These are phyloP conservation scores for Neurospora sp. DNA, from an alignment of 495 filamentous ascomycete genomes.

Conservation along the genomic window DNA sequence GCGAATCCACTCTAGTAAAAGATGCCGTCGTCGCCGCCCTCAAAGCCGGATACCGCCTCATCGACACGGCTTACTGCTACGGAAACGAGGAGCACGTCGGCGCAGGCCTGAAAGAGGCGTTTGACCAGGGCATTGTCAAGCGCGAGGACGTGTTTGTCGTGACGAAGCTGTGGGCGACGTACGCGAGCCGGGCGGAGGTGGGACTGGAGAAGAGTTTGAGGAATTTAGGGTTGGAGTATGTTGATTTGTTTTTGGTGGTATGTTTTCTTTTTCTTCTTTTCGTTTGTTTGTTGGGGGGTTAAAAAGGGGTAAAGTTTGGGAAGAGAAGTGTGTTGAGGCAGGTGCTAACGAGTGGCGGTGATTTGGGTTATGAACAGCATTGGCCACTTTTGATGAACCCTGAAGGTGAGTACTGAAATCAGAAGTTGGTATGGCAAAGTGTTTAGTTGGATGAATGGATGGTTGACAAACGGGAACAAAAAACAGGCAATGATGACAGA, in stretches of 20 bases:
- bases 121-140: constrained; percentile 55
- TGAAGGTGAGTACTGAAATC: constrained; percentile 32
- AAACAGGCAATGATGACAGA: constrained; percentile 56
- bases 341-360: constrained; percentile 27
- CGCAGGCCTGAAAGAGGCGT: constrained; percentile 48
- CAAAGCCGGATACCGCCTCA: constrained; percentile 53
- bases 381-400: constrained; percentile 82
- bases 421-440: too few relatives aligned
- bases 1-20: constrained; percentile 49
- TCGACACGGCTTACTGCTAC: constrained; percentile 51
- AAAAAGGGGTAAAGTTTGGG: background rate
- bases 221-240: constrained; percentile 63
- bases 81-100: constrained; percentile 50
- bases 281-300: background rate
- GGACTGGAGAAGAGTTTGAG: constrained; percentile 62
- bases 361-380: constrained; percentile 30
- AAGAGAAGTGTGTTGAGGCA: background rate
- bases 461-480: background rate
- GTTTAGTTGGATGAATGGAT: background rate
- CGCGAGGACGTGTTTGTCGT: constrained; percentile 75
- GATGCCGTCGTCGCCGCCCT: constrained; percentile 46
- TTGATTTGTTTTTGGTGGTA: constrained; percentile 64
- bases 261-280: background rate
- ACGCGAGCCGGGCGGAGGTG: constrained; percentile 54
- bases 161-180: constrained; percentile 77